Evolutionary conservation across 164 flowering plant species (phyloP).

Genomic region (Sextonia rubra): DNA sequence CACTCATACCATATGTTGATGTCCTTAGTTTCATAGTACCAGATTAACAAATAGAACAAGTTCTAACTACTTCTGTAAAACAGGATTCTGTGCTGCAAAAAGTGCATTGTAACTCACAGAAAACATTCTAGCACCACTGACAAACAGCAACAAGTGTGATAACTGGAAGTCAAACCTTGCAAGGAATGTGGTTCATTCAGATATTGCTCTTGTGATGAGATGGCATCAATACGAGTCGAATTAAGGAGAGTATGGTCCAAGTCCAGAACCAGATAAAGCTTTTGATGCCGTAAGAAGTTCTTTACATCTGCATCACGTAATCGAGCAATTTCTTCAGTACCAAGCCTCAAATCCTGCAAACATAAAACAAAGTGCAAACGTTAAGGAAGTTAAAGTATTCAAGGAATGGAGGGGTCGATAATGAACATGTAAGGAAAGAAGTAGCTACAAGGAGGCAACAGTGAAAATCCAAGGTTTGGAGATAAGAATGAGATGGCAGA

Average conservation of each 20-base stretch:
- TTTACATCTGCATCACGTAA: constrained; percentile 50
- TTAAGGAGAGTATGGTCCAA: constrained; percentile 85
- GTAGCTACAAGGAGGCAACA: background rate
- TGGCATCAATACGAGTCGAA: constrained; percentile 47
- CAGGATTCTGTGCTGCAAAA: background rate
- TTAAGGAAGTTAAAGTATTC: background rate
- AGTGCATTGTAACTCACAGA: background rate
- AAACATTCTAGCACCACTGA: background rate
- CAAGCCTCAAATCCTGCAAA: constrained; percentile 63
- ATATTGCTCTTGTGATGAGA: constrained; percentile 57
- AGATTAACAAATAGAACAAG: background rate
- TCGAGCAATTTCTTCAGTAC: constrained; percentile 56
- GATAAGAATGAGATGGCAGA: no score
- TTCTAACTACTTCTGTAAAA: background rate
- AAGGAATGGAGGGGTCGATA: background rate
- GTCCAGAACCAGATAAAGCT: constrained; percentile 72
- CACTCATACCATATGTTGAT: no score
- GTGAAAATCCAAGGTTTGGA: background rate
- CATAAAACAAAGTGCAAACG: background rate
- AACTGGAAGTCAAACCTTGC: constrained; percentile 38
- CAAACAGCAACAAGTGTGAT: background rate
- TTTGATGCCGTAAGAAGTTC: constrained; percentile 44
- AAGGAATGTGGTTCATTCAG: constrained; percentile 43
- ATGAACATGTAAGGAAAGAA: background rate
- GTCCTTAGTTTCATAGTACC: no score